These are phyloP conservation scores for Mesotaenium endlicherianum DNA, from an alignment of 139 green algal species.

Conservation along the genomic window DNA sequence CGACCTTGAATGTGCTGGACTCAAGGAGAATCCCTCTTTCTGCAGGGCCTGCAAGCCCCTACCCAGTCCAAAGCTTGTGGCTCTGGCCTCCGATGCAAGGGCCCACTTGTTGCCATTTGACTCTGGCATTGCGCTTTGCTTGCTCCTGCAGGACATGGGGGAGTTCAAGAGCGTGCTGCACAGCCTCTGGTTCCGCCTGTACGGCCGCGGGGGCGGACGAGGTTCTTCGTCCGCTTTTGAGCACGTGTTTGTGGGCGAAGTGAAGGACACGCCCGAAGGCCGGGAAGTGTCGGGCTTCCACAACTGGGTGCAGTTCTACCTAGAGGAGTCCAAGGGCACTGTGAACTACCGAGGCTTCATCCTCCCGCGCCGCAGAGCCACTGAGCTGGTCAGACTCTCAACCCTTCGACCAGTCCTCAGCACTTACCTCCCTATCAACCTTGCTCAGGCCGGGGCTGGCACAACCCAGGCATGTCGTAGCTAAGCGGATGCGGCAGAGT, in stretches of 20 bases:
- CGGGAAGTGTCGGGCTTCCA: constrained; percentile 64
- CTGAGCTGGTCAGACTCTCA: constrained; percentile 51
- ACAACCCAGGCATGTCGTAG: no score
- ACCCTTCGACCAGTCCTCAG: no score
- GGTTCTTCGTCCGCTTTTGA: constrained; percentile 74
- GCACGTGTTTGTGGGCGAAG: constrained; percentile 76
- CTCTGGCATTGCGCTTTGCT: no score
- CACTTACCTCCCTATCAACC: no score
- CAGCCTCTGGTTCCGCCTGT: constrained; percentile 57
- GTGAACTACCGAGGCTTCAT: constrained; percentile 63
- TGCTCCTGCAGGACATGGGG: no score
- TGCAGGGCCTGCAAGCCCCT: no score
- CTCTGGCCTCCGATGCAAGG: no score
- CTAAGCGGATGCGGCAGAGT: no score
- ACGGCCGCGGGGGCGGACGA: constrained; percentile 39
- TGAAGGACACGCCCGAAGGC: constrained; percentile 35
- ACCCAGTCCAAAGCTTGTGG: no score
- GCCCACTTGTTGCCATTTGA: no score
- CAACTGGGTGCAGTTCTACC: constrained; percentile 69
- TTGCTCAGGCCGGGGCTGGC: no score
- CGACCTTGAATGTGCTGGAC: constrained; percentile 23
- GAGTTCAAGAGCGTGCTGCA: constrained; percentile 33
- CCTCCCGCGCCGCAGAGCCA: not conserved
- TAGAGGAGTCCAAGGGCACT: constrained; percentile 51
- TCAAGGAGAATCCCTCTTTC: no score